phyloP scores from a whole-genome alignment of 768 basidiomycete species.

The Amanita pseudoporphyria region DNA sequence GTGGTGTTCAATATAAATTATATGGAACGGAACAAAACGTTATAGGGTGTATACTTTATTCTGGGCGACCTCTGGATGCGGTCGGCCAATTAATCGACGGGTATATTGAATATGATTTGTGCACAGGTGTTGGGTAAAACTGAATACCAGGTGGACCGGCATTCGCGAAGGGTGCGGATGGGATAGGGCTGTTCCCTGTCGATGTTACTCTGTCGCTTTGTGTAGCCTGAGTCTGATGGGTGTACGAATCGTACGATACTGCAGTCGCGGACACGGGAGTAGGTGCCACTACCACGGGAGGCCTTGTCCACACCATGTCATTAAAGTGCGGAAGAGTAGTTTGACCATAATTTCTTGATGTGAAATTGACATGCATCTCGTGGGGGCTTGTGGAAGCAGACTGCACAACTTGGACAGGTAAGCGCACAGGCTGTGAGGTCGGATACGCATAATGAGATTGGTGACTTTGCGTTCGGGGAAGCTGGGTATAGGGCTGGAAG shows the following conservation, averaged over 20 bases:
- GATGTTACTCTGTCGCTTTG: neutral
- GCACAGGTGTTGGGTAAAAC: conserved; percentile 37
- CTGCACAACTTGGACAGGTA: conserved; percentile 28
- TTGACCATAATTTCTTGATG: conserved; percentile 13
- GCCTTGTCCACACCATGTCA: conserved; percentile 37
- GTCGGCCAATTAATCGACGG: conserved; percentile 15
- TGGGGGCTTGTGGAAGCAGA: conserved; percentile 48
- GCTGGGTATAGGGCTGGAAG: conserved; percentile 7
- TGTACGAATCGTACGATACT: conserved; percentile 5
- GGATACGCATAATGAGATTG: conserved; percentile 4
- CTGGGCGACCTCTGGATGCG: conserved; percentile 11
- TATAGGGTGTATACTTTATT: neutral
- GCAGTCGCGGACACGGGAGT: conserved; percentile 5
- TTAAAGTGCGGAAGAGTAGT: conserved; percentile 34
- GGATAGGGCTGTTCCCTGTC: conserved; percentile 26
- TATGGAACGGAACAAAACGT: neutral
- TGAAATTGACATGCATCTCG: conserved; percentile 22
- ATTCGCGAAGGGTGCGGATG: conserved; percentile 70
- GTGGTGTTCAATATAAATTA: conserved; percentile 2
- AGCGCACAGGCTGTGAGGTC: conserved; percentile 11
- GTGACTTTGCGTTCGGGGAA: conserved; percentile 7
- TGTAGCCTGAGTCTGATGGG: conserved; percentile 1
- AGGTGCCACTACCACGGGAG: conserved; percentile 16
- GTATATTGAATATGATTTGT: conserved; percentile 15
- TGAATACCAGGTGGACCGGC: conserved; percentile 79